Evolutionary conservation across 2,329 filamentous ascomycete species (phyloP), one percentile per base, ranked within the genome.

Genomic region (Cercospora sp.): DNA sequence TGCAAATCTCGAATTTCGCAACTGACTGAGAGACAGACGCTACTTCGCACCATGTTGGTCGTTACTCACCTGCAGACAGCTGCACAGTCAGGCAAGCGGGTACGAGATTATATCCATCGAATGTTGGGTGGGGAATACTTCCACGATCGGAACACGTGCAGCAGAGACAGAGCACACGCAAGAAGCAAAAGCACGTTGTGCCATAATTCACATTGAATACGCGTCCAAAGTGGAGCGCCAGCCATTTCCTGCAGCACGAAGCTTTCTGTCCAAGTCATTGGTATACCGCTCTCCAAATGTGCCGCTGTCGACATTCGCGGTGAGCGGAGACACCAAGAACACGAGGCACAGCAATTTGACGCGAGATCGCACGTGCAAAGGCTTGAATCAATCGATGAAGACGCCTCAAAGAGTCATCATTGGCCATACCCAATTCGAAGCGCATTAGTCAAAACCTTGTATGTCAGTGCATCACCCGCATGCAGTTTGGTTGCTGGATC

Each of bases 391-490:
- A 59, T 36, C 55, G 30, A 59, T 59, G 30, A 5, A 36, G 31
- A 36, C 55, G 55, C 55, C 55, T 23, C 28, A 33, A 36, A 31
- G 1, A 31, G 8, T 16, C 18, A 5, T 13, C 16, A 59, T 59
- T 59, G 55, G 55, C 31, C 30, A 20, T 36, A 36, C 55, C 28
- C 16, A 20, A 23, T 23, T 59, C 55, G 18, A 59, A 59, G n/a
- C 31, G 55, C 55, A 36, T n/a, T 59, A 59, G 28, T 59, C 55
- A 23, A 23, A 59, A 59, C 16, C 18, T 36, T 59, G 31, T n/a
- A 31, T 30, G 8, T 20, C 55, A 59, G 55, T 59, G 55, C 55
- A 59, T 59, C 55, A 59, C 13, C 55, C 55, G 55, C 28, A 59
- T 59, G 28, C 18, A 59, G 55, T 23, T 33, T 59, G 55, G 55